Percentiles rank a stretch among this genome's conserved stretches.
Conservation (phyloP, 495 filamentous ascomycete genomes). For the Tuber calosporum region DNA sequence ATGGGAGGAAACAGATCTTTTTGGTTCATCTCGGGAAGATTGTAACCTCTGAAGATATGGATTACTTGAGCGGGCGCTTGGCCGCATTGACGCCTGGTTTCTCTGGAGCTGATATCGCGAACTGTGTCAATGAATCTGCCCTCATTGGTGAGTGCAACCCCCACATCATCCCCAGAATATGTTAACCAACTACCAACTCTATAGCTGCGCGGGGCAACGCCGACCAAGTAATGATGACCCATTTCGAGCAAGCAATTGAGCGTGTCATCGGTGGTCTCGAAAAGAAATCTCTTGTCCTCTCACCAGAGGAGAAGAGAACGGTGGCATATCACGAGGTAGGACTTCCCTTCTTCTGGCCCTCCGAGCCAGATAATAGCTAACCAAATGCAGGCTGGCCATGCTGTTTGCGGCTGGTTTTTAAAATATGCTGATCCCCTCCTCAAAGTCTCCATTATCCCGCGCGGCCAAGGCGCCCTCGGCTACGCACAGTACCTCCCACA, state of each 20-base stretch:
- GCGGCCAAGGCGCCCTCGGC: conserved; percentile 83
- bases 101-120: conserved; percentile 94
- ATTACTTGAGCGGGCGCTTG: conserved; percentile 76
- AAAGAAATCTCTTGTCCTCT: conserved; percentile 89
- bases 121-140: conserved; percentile 95
- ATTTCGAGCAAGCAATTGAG: conserved; percentile 97
- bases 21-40: conserved; percentile 87
- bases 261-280: conserved; percentile 92
- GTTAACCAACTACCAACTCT: conserved; percentile 40
- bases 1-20: conserved; percentile 93
- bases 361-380: conserved; percentile 8
- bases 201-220: conserved; percentile 76
- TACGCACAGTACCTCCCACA: conserved; percentile 95
- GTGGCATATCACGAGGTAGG: conserved; percentile 83
- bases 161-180: conserved; percentile 4
- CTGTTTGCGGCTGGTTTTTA: conserved; percentile 98
- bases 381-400: conserved; percentile 64
- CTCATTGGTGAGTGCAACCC: conserved; percentile 68
- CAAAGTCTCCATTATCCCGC: conserved; percentile 97
- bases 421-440: conserved; percentile 91
- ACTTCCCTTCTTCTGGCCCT: no score
- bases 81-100: conserved; percentile 92
- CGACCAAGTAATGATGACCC: conserved; percentile 67
- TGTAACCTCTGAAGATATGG: conserved; percentile 78
- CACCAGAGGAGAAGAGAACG: conserved; percentile 83